Evolutionary conservation across 2,329 filamentous ascomycete species (phyloP).

Genomic region (Cladophialophora immunda): DNA sequence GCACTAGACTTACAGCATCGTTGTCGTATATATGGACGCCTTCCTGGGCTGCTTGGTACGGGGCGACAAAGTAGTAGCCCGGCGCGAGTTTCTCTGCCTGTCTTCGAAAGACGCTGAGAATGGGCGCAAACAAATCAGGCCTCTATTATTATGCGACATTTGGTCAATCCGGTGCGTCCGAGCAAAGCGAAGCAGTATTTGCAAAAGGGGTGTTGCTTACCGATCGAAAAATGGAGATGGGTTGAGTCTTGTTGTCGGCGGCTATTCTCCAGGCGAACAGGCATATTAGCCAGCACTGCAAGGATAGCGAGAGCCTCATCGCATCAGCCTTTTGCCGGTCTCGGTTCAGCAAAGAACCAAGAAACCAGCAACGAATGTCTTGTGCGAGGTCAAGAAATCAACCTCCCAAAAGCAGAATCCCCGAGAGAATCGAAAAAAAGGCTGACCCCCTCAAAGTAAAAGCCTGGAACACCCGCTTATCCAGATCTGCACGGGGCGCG

Average conservation of each 20-base stretch:
- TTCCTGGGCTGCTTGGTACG: constrained; percentile 58
- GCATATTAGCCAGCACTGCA: constrained; percentile 35
- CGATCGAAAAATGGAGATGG: constrained; percentile 48
- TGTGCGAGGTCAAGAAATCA: not conserved
- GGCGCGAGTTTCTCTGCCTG: constrained; percentile 49
- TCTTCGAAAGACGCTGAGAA: constrained; percentile 45
- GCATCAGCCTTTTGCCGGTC: constrained; percentile 7
- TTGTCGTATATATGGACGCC: constrained; percentile 63
- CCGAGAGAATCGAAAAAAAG: not conserved
- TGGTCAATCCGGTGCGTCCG: constrained; percentile 14
- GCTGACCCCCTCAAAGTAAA: not conserved
- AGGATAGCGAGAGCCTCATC: constrained; percentile 26
- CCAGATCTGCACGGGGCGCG: not conserved
- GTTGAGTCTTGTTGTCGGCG: constrained; percentile 42
- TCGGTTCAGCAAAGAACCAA: constrained; percentile 23
- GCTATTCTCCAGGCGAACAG: constrained; percentile 40
- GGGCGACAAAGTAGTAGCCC: constrained; percentile 61
- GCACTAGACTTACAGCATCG: constrained; percentile 49
- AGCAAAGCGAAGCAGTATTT: not conserved
- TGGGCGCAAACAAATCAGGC: constrained; percentile 51
- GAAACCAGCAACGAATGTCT: constrained; percentile 1
- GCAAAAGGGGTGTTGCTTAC: constrained; percentile 40
- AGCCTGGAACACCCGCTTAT: not conserved
- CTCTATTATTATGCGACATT: constrained; percentile 43
- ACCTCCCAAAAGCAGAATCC: not conserved